A percentile compares a stretch with the other conserved stretches of the same genome.
These are phyloP conservation scores for Yamadazyma membranifaciens DNA, from an alignment of 1,139 yeast species.

Conservation along the genomic window DNA sequence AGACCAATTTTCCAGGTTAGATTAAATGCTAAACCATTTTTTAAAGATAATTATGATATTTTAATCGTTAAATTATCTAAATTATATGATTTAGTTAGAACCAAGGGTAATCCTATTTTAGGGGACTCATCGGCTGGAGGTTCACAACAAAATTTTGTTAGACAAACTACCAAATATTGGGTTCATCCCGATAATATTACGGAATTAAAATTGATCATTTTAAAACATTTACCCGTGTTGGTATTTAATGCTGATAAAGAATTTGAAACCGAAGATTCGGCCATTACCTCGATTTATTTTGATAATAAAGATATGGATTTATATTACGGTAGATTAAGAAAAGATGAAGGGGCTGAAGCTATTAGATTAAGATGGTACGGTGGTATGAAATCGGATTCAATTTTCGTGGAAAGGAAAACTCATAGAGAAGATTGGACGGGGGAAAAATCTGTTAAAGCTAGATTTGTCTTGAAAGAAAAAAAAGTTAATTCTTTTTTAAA, in stretches of 20 bases:
- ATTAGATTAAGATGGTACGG: conserved; percentile 98
- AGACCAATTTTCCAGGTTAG: conserved; percentile 93
- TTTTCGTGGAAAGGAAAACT: conserved; percentile 94
- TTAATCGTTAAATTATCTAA: conserved; percentile 86
- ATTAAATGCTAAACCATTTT: conserved; percentile 89
- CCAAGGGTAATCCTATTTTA: conserved; percentile 89
- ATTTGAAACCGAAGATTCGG: conserved; percentile 90
- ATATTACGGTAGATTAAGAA: conserved; percentile 89
- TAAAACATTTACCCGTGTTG: conserved; percentile 92
- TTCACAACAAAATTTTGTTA: conserved; percentile 92
- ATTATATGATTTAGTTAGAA: conserved; percentile 87
- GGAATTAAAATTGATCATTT: conserved; percentile 87
- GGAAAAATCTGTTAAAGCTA: conserved; percentile 95
- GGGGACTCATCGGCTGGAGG: conserved; percentile 98
- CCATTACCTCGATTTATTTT: conserved; percentile 93
- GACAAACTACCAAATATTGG: conserved; percentile 99
- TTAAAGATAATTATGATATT: conserved; percentile 89
- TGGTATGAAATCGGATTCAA: conserved; percentile 89
- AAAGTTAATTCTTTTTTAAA: conserved; percentile 78
- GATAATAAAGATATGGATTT: conserved; percentile 87
- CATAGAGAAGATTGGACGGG: conserved; percentile 99
- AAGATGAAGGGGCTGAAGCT: conserved; percentile 99
- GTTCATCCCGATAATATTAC: conserved; percentile 98
- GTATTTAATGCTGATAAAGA: conserved; percentile 96
- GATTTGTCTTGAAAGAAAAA: conserved; percentile 89